Percentiles rank a stretch among this genome's conserved stretches.
Conservation (phyloP, 2,329 filamentous ascomycete genomes). For the Trichoderma pleuroti region DNA sequence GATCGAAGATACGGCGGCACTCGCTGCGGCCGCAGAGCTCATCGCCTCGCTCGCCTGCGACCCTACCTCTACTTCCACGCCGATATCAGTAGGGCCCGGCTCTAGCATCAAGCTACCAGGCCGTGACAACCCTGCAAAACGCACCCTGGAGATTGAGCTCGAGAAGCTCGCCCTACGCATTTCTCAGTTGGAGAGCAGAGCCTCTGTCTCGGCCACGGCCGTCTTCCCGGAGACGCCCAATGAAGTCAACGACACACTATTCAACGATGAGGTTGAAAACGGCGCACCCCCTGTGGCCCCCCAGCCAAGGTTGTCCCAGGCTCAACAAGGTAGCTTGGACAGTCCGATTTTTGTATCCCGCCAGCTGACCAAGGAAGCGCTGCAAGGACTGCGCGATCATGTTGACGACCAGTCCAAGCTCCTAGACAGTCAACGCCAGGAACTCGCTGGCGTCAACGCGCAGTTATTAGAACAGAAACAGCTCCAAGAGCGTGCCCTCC, state of each 20-base stretch:
- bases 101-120: conserved; percentile 70
- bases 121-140: conserved; percentile 69
- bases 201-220: conserved; percentile 55
- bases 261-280: conserved; percentile 53
- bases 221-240: conserved; percentile 77
- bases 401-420: conserved; percentile 91
- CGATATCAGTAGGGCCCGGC: conserved; percentile 41
- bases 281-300: conserved; percentile 38
- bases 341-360: conserved; percentile 36
- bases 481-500: conserved; percentile 77
- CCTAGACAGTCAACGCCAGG: conserved; percentile 80
- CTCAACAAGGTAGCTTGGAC: conserved; percentile 40
- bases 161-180: conserved; percentile 73
- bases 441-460: conserved; percentile 79
- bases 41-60: conserved; percentile 51
- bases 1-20: conserved; percentile 54
- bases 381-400: conserved; percentile 82
- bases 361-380: conserved; percentile 74
- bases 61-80: conserved; percentile 33
- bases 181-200: conserved; percentile 77
- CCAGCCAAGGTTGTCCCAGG: conserved; percentile 46
- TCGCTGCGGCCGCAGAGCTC: conserved; percentile 52
- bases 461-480: conserved; percentile 83
- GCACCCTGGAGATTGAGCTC: conserved; percentile 76
- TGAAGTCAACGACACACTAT: conserved; percentile 65